Evolutionary conservation across 495 filamentous ascomycete genomes (phyloP).

Genomic region (Penicillium goetzii): DNA sequence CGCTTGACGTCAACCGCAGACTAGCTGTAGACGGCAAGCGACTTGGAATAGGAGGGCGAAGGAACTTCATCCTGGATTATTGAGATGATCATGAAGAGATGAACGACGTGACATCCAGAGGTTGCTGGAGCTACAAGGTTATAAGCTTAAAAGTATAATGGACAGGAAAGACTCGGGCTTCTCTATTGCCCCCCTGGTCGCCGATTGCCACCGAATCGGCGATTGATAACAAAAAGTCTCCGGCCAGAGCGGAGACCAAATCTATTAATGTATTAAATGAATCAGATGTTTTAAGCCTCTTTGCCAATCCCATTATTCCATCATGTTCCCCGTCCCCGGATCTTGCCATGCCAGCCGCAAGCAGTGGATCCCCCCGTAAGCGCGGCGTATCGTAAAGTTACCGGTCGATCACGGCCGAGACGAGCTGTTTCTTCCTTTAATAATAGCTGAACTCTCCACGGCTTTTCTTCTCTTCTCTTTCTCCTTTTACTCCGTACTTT

Average conservation of each 20-base stretch:
- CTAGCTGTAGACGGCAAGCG: neutral
- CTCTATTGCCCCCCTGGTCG: conserved; percentile 11
- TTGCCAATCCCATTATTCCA: neutral
- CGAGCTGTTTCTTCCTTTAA: conserved; percentile 8
- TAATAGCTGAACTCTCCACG: neutral
- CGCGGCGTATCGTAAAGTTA: conserved; percentile 17
- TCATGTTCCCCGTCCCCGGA: neutral
- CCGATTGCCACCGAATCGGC: conserved; percentile 22
- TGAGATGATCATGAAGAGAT: neutral
- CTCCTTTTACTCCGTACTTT: neutral
- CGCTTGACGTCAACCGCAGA: neutral
- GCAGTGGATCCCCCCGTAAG: conserved; percentile 19
- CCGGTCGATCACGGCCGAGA: conserved; percentile 25
- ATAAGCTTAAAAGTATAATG: conserved; percentile 3
- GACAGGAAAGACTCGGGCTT: conserved; percentile 12
- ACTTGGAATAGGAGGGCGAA: neutral
- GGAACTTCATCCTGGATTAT: neutral
- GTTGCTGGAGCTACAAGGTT: neutral
- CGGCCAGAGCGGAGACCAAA: conserved; percentile 8
- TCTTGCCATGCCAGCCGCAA: conserved; percentile 1
- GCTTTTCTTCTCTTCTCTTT: neutral
- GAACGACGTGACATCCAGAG: neutral
- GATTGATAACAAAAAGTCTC: conserved; percentile 13
- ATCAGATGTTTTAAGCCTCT: conserved; percentile 1
- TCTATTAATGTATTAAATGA: neutral